These are phyloP conservation scores for Urtica urens DNA, from an alignment of 306 rosid genomes.

Conservation along the genomic window DNA sequence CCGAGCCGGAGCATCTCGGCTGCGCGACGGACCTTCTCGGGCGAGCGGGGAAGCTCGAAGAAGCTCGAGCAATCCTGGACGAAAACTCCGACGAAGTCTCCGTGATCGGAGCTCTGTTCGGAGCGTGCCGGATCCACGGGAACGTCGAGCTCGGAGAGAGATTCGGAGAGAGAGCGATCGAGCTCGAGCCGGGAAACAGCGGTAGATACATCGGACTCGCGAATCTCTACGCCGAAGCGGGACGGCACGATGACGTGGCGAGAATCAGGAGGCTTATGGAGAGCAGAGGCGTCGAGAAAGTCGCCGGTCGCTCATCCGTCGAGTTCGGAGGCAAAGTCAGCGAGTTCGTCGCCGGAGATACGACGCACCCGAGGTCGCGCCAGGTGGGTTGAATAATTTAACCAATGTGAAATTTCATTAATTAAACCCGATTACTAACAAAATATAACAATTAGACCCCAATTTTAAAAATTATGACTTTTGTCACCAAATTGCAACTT, in stretches of 20 bases:
- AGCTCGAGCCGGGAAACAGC: constrained; percentile 49
- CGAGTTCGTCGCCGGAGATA: constrained; percentile 52
- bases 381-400: no score
- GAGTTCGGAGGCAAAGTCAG: constrained; percentile 44
- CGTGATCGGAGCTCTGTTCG: constrained; percentile 54
- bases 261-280: constrained; percentile 42
- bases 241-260: constrained; percentile 53
- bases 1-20: constrained; percentile 44
- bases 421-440: no score
- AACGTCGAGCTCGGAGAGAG: constrained; percentile 38
- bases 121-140: constrained; percentile 62
- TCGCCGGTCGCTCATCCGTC: constrained; percentile 45
- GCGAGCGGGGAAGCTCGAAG: constrained; percentile 40
- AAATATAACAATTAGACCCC: no score
- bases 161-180: constrained; percentile 39
- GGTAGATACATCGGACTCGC: constrained; percentile 57
- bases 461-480: no score
- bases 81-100: constrained; percentile 48
- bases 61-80: constrained; percentile 33
- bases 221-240: constrained; percentile 42
- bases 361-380: constrained; percentile 33
- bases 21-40: constrained; percentile 60
- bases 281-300: constrained; percentile 57
- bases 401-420: no score
- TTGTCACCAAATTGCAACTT: no score